Conservation (phyloP, 2,329 filamentous ascomycete species). For the Whalleya microplaca region DNA sequence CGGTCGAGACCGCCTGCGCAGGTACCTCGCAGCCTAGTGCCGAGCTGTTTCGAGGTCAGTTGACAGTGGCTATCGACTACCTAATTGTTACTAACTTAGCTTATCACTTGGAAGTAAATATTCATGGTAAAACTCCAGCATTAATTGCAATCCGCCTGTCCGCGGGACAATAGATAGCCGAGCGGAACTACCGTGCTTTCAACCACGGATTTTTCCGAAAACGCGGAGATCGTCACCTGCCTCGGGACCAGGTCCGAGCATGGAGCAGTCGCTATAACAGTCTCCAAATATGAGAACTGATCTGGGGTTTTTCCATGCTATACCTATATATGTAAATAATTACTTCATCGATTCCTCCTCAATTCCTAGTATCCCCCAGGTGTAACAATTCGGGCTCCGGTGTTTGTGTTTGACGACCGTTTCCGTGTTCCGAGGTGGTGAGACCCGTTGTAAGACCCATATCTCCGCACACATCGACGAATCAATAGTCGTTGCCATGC, state of each 20-base stretch:
- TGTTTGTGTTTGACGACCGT: neutral
- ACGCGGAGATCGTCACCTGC: neutral
- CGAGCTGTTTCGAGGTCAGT: too few relatives aligned
- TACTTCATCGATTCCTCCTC: neutral
- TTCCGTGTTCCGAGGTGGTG: neutral
- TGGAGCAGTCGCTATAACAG: neutral
- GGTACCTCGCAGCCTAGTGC: too few relatives aligned
- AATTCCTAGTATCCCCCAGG: neutral
- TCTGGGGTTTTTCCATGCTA: too few relatives aligned
- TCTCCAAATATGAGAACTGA: neutral
- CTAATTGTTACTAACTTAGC: too few relatives aligned
- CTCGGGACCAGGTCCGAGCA: neutral
- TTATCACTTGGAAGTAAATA: too few relatives aligned
- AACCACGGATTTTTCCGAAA: neutral
- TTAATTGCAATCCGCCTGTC: too few relatives aligned
- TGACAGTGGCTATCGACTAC: too few relatives aligned
- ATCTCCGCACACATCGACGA: slow-evolving; percentile 1
- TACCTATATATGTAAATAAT: neutral
- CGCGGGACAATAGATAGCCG: neutral
- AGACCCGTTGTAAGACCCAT: neutral
- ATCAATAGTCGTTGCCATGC: slow-evolving; percentile 45
- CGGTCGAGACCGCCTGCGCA: too few relatives aligned
- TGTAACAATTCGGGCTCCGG: neutral
- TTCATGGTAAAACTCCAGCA: neutral
- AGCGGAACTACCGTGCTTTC: neutral